Evolutionary conservation across 148 eudicot species (phyloP), one percentile per base, ranked within the genome.

Genomic region (Rhododendron williamsianum): DNA sequence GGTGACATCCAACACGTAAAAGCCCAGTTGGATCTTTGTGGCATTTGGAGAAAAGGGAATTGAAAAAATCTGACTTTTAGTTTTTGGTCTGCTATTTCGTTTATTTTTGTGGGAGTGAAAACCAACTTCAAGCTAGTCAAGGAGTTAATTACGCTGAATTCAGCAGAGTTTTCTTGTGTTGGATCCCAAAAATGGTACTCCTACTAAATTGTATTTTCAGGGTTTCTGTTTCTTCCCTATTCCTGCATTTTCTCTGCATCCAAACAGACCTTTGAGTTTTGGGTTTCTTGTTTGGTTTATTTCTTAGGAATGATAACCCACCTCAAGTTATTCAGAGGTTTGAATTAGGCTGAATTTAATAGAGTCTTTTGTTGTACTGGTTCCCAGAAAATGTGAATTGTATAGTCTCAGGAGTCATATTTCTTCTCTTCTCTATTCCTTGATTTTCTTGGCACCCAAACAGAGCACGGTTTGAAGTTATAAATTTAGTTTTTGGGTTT

Each of bases 71-170:
- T 11, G 18, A n/a, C 38, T 12, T 43, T 65, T 65, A 63, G 43
- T 63, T 19, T 41, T 46, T 8, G 4, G 48, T 6, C 27, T 58
- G 23, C 33, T 19, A 9, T 18, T 35, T 45, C 51, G 25, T 77
- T 38, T 45, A 45, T 3, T 19, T 21, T 1, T 19, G n/a, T 21
- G 23, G 33, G 49, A 21, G 46, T 21, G 18, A 19, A 78, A 78
- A 4, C 81, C 63, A 80, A 16, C n/a, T 33, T 25, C 19, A 45
- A 41, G 49, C 16, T 78, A 58, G 82, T 84, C 76, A 84, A 60
- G 78, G 86, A 58, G 82, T 84, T 84, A 84, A 52, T 77, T 41
- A 10, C 41, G 86, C 46, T 52, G 18, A 56, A 56, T 85, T 71
- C 81, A 56, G 25, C 18, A 54, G 74, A 76, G 38, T 73, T 86